Base-by-base conservation (phyloP, 78 protist species). In the Protostelium mycophagum region DNA sequence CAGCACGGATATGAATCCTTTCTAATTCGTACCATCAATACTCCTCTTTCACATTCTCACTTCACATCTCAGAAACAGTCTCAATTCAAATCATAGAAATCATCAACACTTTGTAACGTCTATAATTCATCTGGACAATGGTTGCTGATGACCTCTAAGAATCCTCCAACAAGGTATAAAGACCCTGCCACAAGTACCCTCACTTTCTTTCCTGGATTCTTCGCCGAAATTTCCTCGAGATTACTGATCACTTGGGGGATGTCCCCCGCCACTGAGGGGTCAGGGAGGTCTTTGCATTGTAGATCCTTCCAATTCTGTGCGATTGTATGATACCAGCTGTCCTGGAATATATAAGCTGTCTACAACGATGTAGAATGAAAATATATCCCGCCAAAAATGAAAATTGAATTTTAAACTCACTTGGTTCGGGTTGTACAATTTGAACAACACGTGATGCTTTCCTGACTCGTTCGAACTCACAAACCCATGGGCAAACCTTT, bases 161-260 rank as follows among this genome's bases (percentile, higher is more conserved):
- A 73, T 31, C 88, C 83, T 37, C 95, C 95, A 34, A 93, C 91
- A 0, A 93, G 38, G 87, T 90, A 93, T 0, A 93, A 63, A 36
- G 95, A 90, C 0, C 95, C 95, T 38, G 95, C 89, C 5, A 84
- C 23, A n/a, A 93, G 84, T 29, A 90, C 95, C 36, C 87, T 87
- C 37, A 93, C 39, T 35, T 83, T 89, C 87, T 87, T 87, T 28
- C 51, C n/a, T 28, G 84, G 88, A 36, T 88, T 83, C 10, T 87
- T 36, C 34, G 31, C 29, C 0, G 83, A 34, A 35, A 83, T 1
- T 39, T 91, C 85, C 0, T 34, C 31, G 0, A 87, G 85, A 5
- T 5, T 28, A 39, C 85, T 83, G 73, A 88, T 35, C 34, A 83
- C 51, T 23, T 1, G 1, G 34, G 36, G 39, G 34, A 84, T 28